phyloP scores from a whole-genome alignment of 192 early-diverging fungal species.

The Coemansia sp. region DNA sequence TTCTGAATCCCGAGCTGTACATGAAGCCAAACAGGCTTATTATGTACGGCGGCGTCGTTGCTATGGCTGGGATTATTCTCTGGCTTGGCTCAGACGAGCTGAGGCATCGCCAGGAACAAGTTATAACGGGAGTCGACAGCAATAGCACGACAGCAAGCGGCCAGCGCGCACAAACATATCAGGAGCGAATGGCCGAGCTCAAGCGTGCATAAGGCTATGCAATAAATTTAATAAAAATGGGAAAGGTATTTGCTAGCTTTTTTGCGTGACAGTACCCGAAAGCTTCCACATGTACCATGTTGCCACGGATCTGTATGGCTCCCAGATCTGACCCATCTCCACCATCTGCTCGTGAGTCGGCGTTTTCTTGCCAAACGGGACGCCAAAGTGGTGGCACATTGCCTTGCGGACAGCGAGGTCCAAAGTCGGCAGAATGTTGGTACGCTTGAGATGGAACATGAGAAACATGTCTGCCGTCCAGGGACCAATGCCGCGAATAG shows the following conservation, averaged over 20 bases:
- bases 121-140: not conserved
- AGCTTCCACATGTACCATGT: conserved; percentile 72
- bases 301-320: conserved; percentile 66
- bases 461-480: conserved; percentile 79
- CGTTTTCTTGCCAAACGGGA: conserved; percentile 55
- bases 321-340: conserved; percentile 61
- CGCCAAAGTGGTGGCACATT: conserved; percentile 65
- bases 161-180: conserved; percentile 39
- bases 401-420: conserved; percentile 71
- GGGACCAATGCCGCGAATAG: conserved; percentile 70
- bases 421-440: conserved; percentile 69
- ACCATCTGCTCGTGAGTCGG: conserved; percentile 60
- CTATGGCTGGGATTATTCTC: conserved; percentile 33
- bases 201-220: conserved; percentile 43
- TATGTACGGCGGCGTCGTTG: conserved; percentile 45
- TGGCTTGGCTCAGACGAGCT: conserved; percentile 51
- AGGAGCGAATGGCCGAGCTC: conserved; percentile 43
- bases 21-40: conserved; percentile 52
- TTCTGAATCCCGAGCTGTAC: conserved; percentile 55
- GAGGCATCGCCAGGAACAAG: conserved; percentile 24
- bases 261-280: conserved; percentile 46
- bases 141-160: not conserved
- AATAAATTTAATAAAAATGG: too few relatives aligned
- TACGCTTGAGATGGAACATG: conserved; percentile 71
- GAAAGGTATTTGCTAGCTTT: conserved; percentile 18